phyloP scores from a whole-genome alignment of 768 basidiomycete species.

The Guyanaporus albipodus region DNA sequence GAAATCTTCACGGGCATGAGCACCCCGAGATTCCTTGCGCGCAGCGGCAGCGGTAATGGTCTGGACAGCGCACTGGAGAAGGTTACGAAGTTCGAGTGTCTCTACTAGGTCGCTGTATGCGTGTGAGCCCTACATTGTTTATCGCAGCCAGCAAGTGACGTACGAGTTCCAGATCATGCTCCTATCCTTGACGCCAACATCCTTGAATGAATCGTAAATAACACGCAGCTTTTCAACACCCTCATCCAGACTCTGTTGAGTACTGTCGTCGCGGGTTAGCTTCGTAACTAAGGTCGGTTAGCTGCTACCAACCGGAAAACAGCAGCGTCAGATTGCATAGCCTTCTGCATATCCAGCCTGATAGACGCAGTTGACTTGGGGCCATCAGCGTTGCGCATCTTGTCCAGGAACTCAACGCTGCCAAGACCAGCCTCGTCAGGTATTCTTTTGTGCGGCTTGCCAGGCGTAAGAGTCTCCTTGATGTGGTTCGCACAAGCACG shows the following conservation, averaged over 20 bases:
- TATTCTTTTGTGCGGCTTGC: slow-evolving; percentile 86
- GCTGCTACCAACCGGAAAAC: slow-evolving; percentile 73
- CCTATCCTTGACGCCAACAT: slow-evolving; percentile 95
- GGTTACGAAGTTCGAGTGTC: slow-evolving; percentile 94
- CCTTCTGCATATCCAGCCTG: slow-evolving; percentile 96
- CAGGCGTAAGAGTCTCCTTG: slow-evolving; percentile 82
- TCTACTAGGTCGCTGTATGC: slow-evolving; percentile 83
- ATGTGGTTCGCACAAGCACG: slow-evolving; percentile 99
- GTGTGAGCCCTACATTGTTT: slow-evolving; percentile 7
- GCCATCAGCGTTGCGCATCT: slow-evolving; percentile 79
- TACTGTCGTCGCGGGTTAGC: slow-evolving; percentile 42
- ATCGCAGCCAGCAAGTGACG: slow-evolving; percentile 27
- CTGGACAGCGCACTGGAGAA: slow-evolving; percentile 92
- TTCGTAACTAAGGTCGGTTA: not conserved
- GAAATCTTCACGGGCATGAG: slow-evolving; percentile 97
- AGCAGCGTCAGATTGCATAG: slow-evolving; percentile 97
- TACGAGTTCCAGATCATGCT: slow-evolving; percentile 99
- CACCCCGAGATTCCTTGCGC: slow-evolving; percentile 96
- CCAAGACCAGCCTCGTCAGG: slow-evolving; percentile 81
- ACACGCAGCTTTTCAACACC: slow-evolving; percentile 83
- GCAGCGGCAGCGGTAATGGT: slow-evolving; percentile 92
- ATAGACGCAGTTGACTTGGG: slow-evolving; percentile 85
- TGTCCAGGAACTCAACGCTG: slow-evolving; percentile 84
- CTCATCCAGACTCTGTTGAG: slow-evolving; percentile 84
- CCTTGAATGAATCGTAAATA: slow-evolving; percentile 85